A percentile compares a stretch with the other conserved stretches of the same genome.
These are phyloP conservation scores for Pseudogymnoascus sp. DNA, from an alignment of 2,329 filamentous ascomycete genomes.

Conservation along the genomic window DNA sequence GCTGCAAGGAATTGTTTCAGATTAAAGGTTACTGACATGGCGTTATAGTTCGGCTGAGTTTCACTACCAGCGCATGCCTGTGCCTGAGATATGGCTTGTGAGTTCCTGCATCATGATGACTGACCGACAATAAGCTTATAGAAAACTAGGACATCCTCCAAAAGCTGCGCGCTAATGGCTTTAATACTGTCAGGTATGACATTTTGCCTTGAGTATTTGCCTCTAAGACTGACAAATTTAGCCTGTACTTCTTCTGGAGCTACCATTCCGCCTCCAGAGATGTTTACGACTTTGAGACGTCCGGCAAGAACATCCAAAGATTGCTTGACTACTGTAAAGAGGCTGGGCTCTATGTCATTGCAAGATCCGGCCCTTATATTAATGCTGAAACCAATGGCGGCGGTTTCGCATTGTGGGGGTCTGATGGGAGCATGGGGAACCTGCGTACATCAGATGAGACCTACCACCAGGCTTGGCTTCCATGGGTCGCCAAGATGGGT, in stretches of 20 bases:
- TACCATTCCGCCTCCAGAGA: conserved; percentile 41
- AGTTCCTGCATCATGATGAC: conserved; percentile 11
- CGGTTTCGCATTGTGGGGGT: conserved; percentile 41
- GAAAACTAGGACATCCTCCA: conserved; percentile 44
- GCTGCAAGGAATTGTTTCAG: neutral
- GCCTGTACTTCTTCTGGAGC: conserved; percentile 46
- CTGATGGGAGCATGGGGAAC: conserved; percentile 41
- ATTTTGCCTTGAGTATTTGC: neutral
- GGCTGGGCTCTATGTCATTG: conserved; percentile 46
- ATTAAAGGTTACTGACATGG: neutral
- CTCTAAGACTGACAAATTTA: conserved; percentile 14
- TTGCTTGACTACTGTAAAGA: conserved; percentile 46
- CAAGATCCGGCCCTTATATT: conserved; percentile 45
- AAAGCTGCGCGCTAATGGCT: conserved; percentile 47
- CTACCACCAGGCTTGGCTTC: conserved; percentile 41
- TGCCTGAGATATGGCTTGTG: conserved; percentile 46
- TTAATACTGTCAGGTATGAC: conserved; percentile 42
- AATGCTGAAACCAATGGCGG: conserved; percentile 47
- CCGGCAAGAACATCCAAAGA: conserved; percentile 45
- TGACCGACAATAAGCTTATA: neutral
- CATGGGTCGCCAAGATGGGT: conserved; percentile 42
- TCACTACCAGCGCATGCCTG: conserved; percentile 47
- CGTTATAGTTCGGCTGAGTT: conserved; percentile 37
- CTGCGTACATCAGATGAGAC: conserved; percentile 39
- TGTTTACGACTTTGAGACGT: conserved; percentile 44